Evolutionary conservation across 352 stramenopile species (phyloP).

Genomic region (Globisporangium echinulatum): DNA sequence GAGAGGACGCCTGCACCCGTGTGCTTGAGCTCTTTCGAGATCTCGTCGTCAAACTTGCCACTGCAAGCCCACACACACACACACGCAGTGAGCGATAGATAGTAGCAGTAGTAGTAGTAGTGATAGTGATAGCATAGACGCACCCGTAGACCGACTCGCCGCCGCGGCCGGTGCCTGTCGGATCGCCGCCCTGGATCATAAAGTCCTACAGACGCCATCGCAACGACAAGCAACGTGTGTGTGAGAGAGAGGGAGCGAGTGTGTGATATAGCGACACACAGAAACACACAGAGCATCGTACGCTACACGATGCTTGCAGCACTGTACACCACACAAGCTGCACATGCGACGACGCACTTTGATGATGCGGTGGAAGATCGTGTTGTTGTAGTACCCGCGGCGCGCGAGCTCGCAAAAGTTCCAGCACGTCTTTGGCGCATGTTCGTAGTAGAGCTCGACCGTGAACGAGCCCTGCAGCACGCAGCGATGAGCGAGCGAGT

Average conservation of each 20-base stretch:
- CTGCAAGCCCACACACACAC: constrained; percentile 18
- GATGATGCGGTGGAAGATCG: constrained; percentile 95
- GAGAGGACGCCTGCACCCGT: constrained; percentile 89
- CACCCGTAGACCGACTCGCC: constrained; percentile 91
- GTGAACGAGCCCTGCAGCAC: constrained; percentile 77
- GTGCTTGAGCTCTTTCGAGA: constrained; percentile 90
- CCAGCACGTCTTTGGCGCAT: constrained; percentile 90
- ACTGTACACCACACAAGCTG: no score
- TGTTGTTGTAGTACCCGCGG: constrained; percentile 94
- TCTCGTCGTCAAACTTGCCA: constrained; percentile 93
- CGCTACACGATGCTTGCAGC: no score
- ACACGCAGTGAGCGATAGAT: neutral
- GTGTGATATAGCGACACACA: no score
- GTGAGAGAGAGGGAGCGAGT: no score
- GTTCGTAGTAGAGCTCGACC: constrained; percentile 91
- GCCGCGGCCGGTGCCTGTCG: constrained; percentile 89
- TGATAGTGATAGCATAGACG: neutral
- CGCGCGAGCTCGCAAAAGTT: constrained; percentile 91
- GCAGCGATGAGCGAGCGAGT: neutral
- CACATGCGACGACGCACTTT: constrained; percentile 24
- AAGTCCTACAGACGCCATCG: constrained; percentile 60
- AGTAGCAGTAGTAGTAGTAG: neutral
- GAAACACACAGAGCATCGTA: no score
- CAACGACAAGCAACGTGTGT: neutral
- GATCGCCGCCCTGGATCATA: constrained; percentile 96